A percentile compares a stretch with the other conserved stretches of the same genome.
phyloP scores from a whole-genome alignment of 257 asterid species.

The Petrea volubilis region DNA sequence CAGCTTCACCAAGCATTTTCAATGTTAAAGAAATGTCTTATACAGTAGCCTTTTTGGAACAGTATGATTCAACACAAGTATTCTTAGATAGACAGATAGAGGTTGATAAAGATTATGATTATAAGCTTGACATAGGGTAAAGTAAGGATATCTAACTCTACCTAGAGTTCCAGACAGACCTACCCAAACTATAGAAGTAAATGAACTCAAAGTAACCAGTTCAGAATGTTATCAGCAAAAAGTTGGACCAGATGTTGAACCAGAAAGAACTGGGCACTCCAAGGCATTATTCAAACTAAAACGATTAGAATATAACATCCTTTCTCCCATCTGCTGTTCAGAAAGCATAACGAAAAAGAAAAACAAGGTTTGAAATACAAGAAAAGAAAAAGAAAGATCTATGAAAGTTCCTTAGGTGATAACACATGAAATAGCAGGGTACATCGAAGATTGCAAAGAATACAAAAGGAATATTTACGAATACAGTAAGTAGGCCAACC shows the following conservation, averaged over 20 bases:
- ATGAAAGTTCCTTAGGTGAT: not conserved
- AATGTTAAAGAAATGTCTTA: not conserved
- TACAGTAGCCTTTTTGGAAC: conserved; percentile 3
- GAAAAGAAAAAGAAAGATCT: not conserved
- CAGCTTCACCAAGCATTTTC: not conserved
- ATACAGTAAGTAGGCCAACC: not conserved
- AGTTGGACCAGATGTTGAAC: not conserved
- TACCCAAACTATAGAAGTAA: not conserved
- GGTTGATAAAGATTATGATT: not conserved
- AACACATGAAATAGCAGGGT: not conserved
- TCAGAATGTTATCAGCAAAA: not conserved
- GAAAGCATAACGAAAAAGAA: not conserved
- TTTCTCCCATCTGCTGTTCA: not conserved
- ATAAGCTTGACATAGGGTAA: not conserved
- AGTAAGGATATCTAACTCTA: too few species aligned
- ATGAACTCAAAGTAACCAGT: not conserved
- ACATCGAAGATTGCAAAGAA: too few species aligned
- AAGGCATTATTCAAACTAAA: not conserved
- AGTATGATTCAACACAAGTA: not conserved
- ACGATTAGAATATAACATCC: not conserved
- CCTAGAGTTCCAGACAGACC: not conserved
- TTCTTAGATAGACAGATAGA: not conserved
- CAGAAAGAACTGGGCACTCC: not conserved
- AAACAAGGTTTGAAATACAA: not conserved
- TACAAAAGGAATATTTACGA: too few species aligned